A percentile compares a stretch with the other conserved stretches of the same genome.
These are phyloP conservation scores for Liquidambar formosana DNA, from an alignment of 164 flowering plant genomes.

Conservation along the genomic window DNA sequence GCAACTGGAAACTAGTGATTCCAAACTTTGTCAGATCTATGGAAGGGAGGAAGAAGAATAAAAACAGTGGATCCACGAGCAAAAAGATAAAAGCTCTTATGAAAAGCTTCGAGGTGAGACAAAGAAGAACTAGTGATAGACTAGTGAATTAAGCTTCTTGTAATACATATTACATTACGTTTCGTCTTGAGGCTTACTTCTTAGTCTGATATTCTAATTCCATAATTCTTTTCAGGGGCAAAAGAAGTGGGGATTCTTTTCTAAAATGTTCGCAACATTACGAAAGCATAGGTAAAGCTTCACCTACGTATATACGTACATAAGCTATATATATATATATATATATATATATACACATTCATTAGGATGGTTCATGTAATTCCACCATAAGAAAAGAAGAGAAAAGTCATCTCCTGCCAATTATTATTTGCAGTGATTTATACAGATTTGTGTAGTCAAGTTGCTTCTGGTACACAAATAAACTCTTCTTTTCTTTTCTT, in stretches of 20 bases:
- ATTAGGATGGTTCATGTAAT: too few species aligned
- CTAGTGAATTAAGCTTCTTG: background rate
- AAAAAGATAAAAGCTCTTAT: constrained; percentile 23
- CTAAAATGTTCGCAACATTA: constrained; percentile 23
- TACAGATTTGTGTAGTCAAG: too few species aligned
- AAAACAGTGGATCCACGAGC: constrained; percentile 18
- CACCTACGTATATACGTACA: too few species aligned
- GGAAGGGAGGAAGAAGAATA: constrained; percentile 26
- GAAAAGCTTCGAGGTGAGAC: constrained; percentile 34
- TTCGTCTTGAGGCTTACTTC: background rate
- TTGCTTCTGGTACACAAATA: too few species aligned
- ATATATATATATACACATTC: too few species aligned
- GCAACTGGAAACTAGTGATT: constrained; percentile 30
- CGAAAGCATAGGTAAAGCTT: constrained; percentile 15
- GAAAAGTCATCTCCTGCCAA: too few species aligned
- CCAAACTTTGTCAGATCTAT: constrained; percentile 29
- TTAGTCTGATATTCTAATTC: background rate
- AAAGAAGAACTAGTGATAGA: background rate
- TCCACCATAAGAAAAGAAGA: too few species aligned
- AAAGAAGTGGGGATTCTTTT: constrained; percentile 25
- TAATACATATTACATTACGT: background rate
- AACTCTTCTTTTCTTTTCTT: too few species aligned
- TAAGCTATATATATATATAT: too few species aligned
- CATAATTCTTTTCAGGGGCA: constrained; percentile 27
- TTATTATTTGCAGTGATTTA: too few species aligned